Percentiles rank a stretch among this genome's conserved stretches.
Evolutionary conservation across 306 rosid genomes (phyloP).

Genomic region (Datisca glomerata): DNA sequence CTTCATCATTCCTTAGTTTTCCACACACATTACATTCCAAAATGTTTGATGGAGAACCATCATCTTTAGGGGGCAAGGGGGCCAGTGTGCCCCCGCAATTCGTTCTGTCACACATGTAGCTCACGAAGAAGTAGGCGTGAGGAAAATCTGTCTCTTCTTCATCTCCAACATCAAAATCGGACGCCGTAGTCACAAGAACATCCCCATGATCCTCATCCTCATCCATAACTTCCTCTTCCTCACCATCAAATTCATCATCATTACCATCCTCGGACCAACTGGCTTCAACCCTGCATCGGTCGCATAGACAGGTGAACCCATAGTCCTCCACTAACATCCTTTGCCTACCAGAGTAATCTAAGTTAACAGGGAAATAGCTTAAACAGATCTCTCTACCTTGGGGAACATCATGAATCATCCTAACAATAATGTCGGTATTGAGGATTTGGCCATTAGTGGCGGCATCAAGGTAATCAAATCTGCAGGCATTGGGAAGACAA

Average conservation of each 20-base stretch:
- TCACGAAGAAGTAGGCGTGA: conserved; percentile 67
- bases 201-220: conserved; percentile 11
- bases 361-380: conserved; percentile 76
- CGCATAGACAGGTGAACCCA: conserved; percentile 64
- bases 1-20: conserved; percentile 27
- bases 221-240: conserved; percentile 28
- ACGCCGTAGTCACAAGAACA: conserved; percentile 3
- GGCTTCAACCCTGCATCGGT: conserved; percentile 65
- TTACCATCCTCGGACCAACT: conserved; percentile 58
- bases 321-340: conserved; percentile 63
- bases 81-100: conserved; percentile 73
- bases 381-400: conserved; percentile 77
- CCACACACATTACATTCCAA: conserved; percentile 80
- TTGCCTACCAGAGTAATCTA: conserved; percentile 43
- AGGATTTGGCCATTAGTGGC: conserved; percentile 7
- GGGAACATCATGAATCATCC: conserved; percentile 76
- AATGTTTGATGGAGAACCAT: conserved; percentile 22
- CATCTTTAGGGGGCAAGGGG: conserved; percentile 44
- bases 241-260: conserved; percentile 22
- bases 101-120: conserved; percentile 51
- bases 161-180: conserved; percentile 4
- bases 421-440: conserved; percentile 47
- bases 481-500: conserved; percentile 87
- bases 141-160: conserved; percentile 42
- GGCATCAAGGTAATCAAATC: conserved; percentile 62